A percentile compares a stretch with the other conserved stretches of the same genome.
Conservation (phyloP, 2,329 filamentous ascomycete genomes). For the Raffaelea albimanens region DNA sequence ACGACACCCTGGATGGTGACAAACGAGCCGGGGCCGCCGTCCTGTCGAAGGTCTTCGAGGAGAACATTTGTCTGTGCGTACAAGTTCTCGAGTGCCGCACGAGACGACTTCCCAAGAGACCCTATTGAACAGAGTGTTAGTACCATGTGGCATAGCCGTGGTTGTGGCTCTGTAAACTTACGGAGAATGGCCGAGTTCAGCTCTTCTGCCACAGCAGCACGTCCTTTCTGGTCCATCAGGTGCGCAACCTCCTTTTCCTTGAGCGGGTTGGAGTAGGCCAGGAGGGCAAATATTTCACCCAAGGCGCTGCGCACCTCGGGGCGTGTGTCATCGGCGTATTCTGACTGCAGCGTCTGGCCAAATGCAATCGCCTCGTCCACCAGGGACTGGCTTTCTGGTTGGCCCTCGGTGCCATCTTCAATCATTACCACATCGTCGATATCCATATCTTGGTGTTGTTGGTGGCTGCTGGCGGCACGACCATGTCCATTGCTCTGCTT, state of each 20-base stretch:
- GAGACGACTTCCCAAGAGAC: slow-evolving; percentile 80
- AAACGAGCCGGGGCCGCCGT: slow-evolving; percentile 74
- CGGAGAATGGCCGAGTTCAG: slow-evolving; percentile 87
- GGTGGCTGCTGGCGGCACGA: not conserved
- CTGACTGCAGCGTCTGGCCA: slow-evolving; percentile 65
- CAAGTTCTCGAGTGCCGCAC: slow-evolving; percentile 73
- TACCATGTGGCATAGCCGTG: slow-evolving; percentile 7
- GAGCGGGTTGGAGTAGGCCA: slow-evolving; percentile 77
- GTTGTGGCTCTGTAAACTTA: too few species aligned
- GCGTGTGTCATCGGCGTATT: slow-evolving; percentile 65
- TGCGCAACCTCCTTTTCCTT: slow-evolving; percentile 66
- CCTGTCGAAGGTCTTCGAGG: slow-evolving; percentile 70
- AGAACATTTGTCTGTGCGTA: slow-evolving; percentile 81
- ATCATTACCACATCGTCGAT: slow-evolving; percentile 48
- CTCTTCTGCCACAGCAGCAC: slow-evolving; percentile 79
- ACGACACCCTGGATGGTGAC: slow-evolving; percentile 51
- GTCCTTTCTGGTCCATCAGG: slow-evolving; percentile 64
- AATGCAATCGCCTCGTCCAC: slow-evolving; percentile 66
- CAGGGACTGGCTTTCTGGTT: slow-evolving; percentile 31
- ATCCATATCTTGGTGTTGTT: slow-evolving; percentile 42
- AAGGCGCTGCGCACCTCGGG: slow-evolving; percentile 65
- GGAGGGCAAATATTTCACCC: slow-evolving; percentile 75
- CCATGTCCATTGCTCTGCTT: slow-evolving; percentile 1
- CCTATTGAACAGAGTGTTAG: too few species aligned
- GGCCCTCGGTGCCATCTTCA: slow-evolving; percentile 28